Evolutionary conservation across 257 asterid genomes (phyloP).

Genomic region (Leptodermis oblonga): DNA sequence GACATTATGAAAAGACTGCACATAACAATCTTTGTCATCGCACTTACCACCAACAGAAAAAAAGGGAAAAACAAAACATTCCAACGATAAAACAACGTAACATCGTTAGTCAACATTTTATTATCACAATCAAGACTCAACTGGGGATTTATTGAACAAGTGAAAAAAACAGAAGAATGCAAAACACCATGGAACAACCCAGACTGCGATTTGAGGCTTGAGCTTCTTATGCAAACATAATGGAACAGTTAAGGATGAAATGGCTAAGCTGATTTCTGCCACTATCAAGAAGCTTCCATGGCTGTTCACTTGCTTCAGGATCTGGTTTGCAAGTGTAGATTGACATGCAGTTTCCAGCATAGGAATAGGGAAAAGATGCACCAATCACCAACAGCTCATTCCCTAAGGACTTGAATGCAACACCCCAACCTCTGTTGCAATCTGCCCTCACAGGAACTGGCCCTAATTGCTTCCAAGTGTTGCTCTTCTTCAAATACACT

Average conservation of each 20-base stretch:
- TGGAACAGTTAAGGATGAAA: conserved; percentile 63
- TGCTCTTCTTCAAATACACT: conserved; percentile 54
- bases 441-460: conserved; percentile 67
- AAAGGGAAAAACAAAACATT: too few relatives aligned
- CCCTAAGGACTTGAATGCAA: conserved; percentile 73
- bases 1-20: too few relatives aligned
- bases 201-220: too few relatives aligned
- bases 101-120: too few relatives aligned
- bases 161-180: not conserved
- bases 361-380: conserved; percentile 24
- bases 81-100: too few relatives aligned
- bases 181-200: not conserved
- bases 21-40: too few relatives aligned
- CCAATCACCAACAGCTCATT: conserved; percentile 67
- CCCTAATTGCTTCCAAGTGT: conserved; percentile 67
- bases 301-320: conserved; percentile 34
- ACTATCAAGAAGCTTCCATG: conserved; percentile 51
- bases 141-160: not conserved
- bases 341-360: conserved; percentile 42
- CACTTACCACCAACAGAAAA: too few relatives aligned
- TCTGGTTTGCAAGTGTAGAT: conserved; percentile 62
- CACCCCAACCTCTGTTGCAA: conserved; percentile 69
- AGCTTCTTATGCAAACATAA: conserved; percentile 51
- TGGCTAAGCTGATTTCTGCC: conserved; percentile 58
- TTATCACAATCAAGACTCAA: not conserved